Evolutionary conservation across 805 yeast genomes (phyloP), one percentile per base, ranked within the genome.

Genomic region (Zygosaccharomyces pseudorouxii): DNA sequence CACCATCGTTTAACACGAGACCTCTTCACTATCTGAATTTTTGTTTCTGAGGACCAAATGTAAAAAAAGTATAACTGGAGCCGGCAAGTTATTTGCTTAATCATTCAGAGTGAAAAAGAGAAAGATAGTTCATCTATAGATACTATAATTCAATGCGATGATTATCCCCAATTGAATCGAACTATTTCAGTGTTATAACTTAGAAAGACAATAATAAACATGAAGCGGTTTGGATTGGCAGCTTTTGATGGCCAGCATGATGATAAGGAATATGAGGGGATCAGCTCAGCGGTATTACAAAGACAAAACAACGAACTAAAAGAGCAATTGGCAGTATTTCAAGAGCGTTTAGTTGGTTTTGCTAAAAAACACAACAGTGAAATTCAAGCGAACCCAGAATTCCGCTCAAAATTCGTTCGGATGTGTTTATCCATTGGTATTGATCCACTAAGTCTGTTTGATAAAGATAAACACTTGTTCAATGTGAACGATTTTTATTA

Each of bases 381-480:
- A 54, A 81, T 90, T 38, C 69, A 77, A 45, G 73, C 72, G 41
- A 83, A 86, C 61, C 74, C 82, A 0, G 79, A 79, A 48, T 78
- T 89, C 58, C 71, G 95, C 27, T 70, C 76, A 25, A 83, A 86
- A 60, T 88, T 89, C 64, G 80, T 87, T 31, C 76, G 78, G 50
- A 82, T 90, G 71, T 89, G 96, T 59, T 71, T 77, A 3, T 78
- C 82, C 55, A 82, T 89, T 25, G 97, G 97, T 1, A 82, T 89
- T 16, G 97, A 90, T 63, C 93, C 96, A 0, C 64, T 90, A 23
- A 46, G 64, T 50, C 48, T 70, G n/a, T 68, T 67, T 48, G 64
- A 65, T 38, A 63, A 63, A 31, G 63, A 67, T 45, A 54, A 59
- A 22, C 67, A 63, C 49, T 54, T 63, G 20, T 60, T 60, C 39